Evolutionary conservation across 768 basidiomycete species (phyloP), one percentile per base, ranked within the genome.

Genomic region (Agaricus sinodeliciosus): DNA sequence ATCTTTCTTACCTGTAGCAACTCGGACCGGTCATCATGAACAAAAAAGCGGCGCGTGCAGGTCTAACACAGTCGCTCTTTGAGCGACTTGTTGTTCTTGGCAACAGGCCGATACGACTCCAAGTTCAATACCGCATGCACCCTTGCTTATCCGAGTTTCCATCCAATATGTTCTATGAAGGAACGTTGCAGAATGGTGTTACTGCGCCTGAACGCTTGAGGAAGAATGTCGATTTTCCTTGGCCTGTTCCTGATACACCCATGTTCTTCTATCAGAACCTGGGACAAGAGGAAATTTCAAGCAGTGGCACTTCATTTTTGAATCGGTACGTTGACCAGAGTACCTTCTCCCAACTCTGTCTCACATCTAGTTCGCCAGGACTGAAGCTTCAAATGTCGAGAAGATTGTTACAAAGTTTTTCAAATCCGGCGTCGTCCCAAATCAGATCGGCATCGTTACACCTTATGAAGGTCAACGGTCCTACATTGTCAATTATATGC

Each of bases 231-330:
- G 96, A 98, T 67, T 99, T 98, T 72, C 96, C 96, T 0, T 98
- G 96, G 96, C 96, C 96, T 5, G 82, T 90, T 37, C 87, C 90
- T 13, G 93, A 95, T 62, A 95, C 93, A 0, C 96, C 96, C 13
- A 98, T 99, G 95, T 97, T 97, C 75, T 99, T 98, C 75, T 97
- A 99, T 70, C 95, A 98, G 78, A 99, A 99, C 63, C 70, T 99
- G 45, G 96, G 96, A 0, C 95, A 97, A 62, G 96, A 99, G 64
- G 96, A 99, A 66, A 99, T 99, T 52, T 97, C 94, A 11, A 94
- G 91, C 53, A 95, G 93, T 63, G 96, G 96, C 49, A 99, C 96
- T 1, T 97, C 94, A 11, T 99, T 97, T 80, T 76, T 99, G 59
- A 98, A 99, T 69, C 83, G 90, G 88, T 84, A 49, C 42, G 73